Evolutionary conservation across 371 early-diverging fungal genomes (phyloP).

Genomic region (Neoconidiobolus thromboides): DNA sequence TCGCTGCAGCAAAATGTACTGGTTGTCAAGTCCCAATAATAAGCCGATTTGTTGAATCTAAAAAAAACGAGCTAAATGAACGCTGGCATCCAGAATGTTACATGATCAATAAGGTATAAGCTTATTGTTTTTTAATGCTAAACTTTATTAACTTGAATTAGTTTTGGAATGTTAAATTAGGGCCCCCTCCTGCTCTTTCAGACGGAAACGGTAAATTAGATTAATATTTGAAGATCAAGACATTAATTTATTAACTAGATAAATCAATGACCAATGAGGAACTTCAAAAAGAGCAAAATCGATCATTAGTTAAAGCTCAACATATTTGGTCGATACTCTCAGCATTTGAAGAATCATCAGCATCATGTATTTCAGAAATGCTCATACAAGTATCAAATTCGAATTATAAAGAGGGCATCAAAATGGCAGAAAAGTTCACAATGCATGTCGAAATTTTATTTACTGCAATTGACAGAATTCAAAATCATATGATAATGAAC

Average conservation of each 20-base stretch:
- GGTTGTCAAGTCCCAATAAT: slow-evolving; percentile 86
- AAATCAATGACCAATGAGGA: slow-evolving; percentile 19
- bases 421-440: slow-evolving; percentile 80
- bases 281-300: slow-evolving; percentile 28
- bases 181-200: slow-evolving; percentile 7
- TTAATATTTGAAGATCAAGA: neutral
- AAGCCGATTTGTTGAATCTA: slow-evolving; percentile 83
- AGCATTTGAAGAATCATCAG: slow-evolving; percentile 90
- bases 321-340: slow-evolving; percentile 83
- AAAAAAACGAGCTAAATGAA: slow-evolving; percentile 39
- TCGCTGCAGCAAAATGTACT: slow-evolving; percentile 70
- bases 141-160: slow-evolving; percentile 11
- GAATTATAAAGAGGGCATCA: slow-evolving; percentile 58
- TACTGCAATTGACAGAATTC: slow-evolving; percentile 69
- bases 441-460: slow-evolving; percentile 85
- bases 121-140: neutral
- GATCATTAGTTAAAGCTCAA: slow-evolving; percentile 71
- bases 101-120: slow-evolving; percentile 77
- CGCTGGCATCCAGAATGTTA: slow-evolving; percentile 98
- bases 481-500: slow-evolving; percentile 26
- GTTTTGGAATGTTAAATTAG: slow-evolving; percentile 62
- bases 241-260: neutral
- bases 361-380: slow-evolving; percentile 94
- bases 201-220: slow-evolving; percentile 1
- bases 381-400: slow-evolving; percentile 76